Evolutionary conservation across 352 stramenopile genomes (phyloP), one percentile per base, ranked within the genome.

Genomic region (Globisporangium paroecandrum): DNA sequence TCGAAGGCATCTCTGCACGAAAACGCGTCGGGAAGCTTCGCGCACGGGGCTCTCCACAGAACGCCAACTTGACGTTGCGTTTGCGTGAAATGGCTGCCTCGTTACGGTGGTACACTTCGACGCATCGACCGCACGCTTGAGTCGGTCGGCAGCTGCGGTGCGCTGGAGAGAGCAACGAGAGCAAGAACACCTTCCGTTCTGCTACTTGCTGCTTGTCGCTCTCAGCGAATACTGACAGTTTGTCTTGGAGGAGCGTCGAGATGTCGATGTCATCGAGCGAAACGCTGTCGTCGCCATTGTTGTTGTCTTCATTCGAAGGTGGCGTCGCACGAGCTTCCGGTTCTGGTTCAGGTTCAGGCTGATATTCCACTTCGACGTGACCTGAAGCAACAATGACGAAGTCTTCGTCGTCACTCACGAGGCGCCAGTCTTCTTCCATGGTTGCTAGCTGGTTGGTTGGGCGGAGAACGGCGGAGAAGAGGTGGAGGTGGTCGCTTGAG

Each of bases 381-480:
- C 32, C 13, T 60, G 41, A 63, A 61, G 60, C 24, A 22, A 64
- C 7, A 1, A 59, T 41, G 3, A 38, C 60, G 34, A 71, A 68
- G 27, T 75, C 76, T 64, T 79, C 77, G 25, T 81, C 70, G 49
- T 77, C 70, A 60, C 80, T 83, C 53, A 90, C 57, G 64, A 82
- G 59, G 32, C 81, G 87, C 82, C 82, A 91, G 29, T 87, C 83
- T 58, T 91, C 81, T 51, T 82, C 73, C 69, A 75, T 81, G 12
- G 51, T 58, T 1, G 32, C 58, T 55, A 34, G 3, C 5, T 51
- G 13, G 6, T 10, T 29, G 34, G 12, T 18, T 56, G 8, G 13
- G 41, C 7, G 29, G 22, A n/a, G 3, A 27, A 53, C 29, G 29
- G 29, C 24, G 27, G 6, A 15, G 53, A 27, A 20, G 18, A n/a